Percentiles rank a stretch among this genome's conserved stretches.
Conservation (phyloP, 352 stramenopile species). For the Pythium phragmitis region DNA sequence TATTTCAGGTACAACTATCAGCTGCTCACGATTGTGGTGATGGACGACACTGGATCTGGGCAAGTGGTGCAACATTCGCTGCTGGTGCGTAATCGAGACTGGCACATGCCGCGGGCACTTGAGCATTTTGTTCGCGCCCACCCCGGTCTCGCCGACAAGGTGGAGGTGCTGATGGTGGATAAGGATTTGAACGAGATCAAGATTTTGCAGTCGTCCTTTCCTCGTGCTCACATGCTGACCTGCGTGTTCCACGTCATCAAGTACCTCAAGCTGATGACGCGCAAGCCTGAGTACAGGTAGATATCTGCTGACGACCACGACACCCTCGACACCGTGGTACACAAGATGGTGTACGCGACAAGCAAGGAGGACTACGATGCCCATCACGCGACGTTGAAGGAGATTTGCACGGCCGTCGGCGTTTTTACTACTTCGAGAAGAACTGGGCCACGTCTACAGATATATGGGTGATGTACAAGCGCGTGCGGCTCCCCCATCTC, state of each 20-base stretch:
- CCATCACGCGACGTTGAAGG: background rate
- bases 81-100: background rate
- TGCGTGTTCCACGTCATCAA: background rate
- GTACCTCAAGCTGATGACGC: background rate
- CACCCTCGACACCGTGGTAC: background rate
- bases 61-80: background rate
- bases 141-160: background rate
- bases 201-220: background rate
- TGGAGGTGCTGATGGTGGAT: background rate
- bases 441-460: background rate
- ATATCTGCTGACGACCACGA: background rate
- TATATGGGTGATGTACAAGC: background rate
- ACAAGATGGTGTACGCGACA: background rate
- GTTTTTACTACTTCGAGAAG: background rate
- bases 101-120: background rate
- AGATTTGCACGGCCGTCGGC: background rate
- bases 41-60: background rate
- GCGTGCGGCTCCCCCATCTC: background rate
- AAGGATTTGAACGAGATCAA: background rate
- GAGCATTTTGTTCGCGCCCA: background rate
- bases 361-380: background rate
- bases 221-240: background rate
- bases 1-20: background rate
- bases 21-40: background rate
- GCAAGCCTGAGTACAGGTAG: background rate